Evolutionary conservation across 495 filamentous ascomycete genomes (phyloP).

Genomic region (Clohesyomyces aquaticus): DNA sequence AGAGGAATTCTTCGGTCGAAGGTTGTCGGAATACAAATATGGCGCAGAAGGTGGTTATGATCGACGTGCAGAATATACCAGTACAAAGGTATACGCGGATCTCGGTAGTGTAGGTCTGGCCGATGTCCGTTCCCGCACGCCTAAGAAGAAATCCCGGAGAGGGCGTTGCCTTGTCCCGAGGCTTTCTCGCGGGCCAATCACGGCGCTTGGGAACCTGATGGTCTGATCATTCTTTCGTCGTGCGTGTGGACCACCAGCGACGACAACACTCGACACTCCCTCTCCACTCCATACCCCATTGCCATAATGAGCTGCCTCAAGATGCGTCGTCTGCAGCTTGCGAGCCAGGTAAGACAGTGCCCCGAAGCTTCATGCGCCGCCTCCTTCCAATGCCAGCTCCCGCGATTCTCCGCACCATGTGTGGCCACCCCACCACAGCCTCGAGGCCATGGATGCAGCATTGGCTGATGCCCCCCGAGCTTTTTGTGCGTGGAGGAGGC

Average conservation of each 20-base stretch:
- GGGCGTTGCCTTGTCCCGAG: neutral
- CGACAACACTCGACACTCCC: constrained; percentile 20
- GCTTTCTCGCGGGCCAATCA: neutral
- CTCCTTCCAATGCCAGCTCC: constrained; percentile 15
- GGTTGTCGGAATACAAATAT: too few relatives aligned
- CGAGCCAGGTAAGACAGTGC: constrained; percentile 36
- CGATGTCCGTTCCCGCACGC: too few relatives aligned
- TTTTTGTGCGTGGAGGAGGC: neutral
- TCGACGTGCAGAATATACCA: too few relatives aligned
- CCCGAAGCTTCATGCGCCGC: constrained; percentile 5
- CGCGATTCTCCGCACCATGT: constrained; percentile 28
- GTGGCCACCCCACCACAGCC: constrained; percentile 21
- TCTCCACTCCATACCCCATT: constrained; percentile 22
- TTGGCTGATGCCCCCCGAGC: neutral
- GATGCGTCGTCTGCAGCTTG: constrained; percentile 40
- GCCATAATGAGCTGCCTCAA: constrained; percentile 42
- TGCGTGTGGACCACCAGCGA: neutral
- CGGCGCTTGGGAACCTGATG: neutral
- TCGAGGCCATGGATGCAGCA: constrained; percentile 2
- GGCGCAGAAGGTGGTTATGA: too few relatives aligned
- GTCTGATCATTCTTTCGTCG: neutral
- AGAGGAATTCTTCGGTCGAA: too few relatives aligned
- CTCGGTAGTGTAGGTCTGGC: too few relatives aligned
- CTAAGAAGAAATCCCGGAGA: too few relatives aligned
- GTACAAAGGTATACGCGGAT: too few relatives aligned